phyloP scores from a whole-genome alignment of 345 rosid species.

The Eucalyptus urophylla region DNA sequence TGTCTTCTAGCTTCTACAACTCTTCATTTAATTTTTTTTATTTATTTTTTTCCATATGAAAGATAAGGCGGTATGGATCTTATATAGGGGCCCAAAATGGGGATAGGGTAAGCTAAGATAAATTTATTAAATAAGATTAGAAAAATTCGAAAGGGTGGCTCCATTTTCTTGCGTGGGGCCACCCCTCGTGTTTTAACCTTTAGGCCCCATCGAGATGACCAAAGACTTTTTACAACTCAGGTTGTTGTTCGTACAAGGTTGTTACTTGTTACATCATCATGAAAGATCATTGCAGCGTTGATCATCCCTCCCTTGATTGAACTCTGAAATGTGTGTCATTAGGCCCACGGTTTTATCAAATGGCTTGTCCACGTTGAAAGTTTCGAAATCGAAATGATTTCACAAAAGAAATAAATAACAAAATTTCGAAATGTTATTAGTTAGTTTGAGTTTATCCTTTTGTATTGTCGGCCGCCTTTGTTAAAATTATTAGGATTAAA shows the following conservation, averaged over 20 bases:
- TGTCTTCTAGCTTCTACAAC: background rate
- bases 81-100: background rate
- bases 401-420: background rate
- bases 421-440: background rate
- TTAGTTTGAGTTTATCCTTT: accelerated
- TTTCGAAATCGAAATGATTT: background rate
- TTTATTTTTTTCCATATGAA: background rate
- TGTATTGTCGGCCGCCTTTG: accelerated
- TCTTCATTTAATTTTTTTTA: background rate
- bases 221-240: background rate
- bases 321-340: background rate
- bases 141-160: background rate
- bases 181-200: background rate
- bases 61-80: background rate
- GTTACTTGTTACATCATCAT: background rate
- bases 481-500: background rate
- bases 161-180: background rate
- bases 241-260: background rate
- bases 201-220: background rate
- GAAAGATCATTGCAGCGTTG: background rate
- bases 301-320: background rate
- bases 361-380: background rate
- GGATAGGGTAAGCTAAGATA: background rate
- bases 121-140: background rate
- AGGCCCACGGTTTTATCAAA: background rate